Evolutionary conservation across 2,329 filamentous ascomycete genomes (phyloP), one percentile per base, ranked within the genome.

Genomic region (Ophiostoma sp.): DNA sequence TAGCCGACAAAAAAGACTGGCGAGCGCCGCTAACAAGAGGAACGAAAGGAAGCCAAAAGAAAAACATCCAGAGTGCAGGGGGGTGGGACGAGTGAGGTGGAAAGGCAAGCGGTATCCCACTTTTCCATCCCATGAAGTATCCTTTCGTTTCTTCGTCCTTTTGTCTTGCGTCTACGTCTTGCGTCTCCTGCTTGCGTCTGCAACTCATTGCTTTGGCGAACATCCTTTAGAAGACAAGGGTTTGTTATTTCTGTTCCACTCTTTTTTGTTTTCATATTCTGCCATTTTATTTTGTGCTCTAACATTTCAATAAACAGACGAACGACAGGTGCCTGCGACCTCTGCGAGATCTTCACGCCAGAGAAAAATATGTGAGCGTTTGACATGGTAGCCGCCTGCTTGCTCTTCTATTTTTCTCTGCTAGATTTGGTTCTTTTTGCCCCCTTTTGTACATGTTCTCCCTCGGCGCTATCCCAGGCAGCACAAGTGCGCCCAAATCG

Each of bases 401-500:
- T 6, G 15, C 42, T 19, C 9, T 15, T 45, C 11, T 48, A 9
- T 68, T 45, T 12, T 57, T 31, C 7, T 5, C 28, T 12, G 2
- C 4, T 12, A 4, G 61, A 3, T 25, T 22, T 4, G 22, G 61
- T 25, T 48, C 71, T 48, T 57, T 68, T 69, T 42, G 45, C 28
- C 55, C 28, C 64, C n/a, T 55, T 73, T 73, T 52, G 72, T 73
- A 61, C 55, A 55, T 70, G 31, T 73, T 73, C 52, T 73, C 72
- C 25, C 8, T 48, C 22, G 25, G 48, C 42, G 36, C 69, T 64
- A 64, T 28, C 17, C 19, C 25, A 28, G 48, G 55, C 55, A 64
- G 69, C 12, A 22, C 19, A 63, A 19, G 11, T 52, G 57, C 57
- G 39, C 9, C 55, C 25, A n/a, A 64, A 25, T 6, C n/a, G 36